Evolutionary conservation across 1,284 basidiomycete species (phyloP), one percentile per base, ranked within the genome.

Genomic region (Thelephora terrestris): DNA sequence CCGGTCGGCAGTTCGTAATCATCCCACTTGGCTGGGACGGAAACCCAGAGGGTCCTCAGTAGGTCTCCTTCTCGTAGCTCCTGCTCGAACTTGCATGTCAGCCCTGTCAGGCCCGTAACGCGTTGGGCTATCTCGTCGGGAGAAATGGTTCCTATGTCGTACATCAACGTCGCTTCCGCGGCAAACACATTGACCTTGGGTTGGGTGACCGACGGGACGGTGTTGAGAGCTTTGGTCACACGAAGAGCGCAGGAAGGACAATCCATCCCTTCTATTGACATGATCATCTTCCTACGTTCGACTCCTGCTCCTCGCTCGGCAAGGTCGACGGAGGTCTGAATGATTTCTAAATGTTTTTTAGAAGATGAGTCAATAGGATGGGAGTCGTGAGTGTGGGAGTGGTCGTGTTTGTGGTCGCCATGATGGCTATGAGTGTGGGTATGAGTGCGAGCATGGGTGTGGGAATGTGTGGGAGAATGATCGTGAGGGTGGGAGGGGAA

Each of bases 261-360:
- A 25, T 56, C 52, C 54, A 56, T 56, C 17, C 55, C 55, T 24
- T 50, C 32, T 10, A 56, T 46, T 16, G 50, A 50, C 1, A 56
- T 36, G 4, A 46, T 4, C 25, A 56, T 43, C 1, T 32, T 32
- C 29, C 29, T 32, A 10, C 29, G 29, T 32, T 32, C 29, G 12
- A 32, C 12, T 32, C 29, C 29, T 32, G 29, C 29, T 32, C 29
- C 29, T 32, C 29, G 29, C 29, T 32, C 29, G 4, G 29, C 29
- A 12, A 32, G 29, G 12, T 32, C 29, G 12, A 32, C 14, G 4
- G 29, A 32, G 7, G 29, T 32, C 29, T 32, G 29, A 14, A 32
- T 32, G 29, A 32, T 32, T 32, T 32, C 29, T 7, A 3, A 12
- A 32, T 3, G 29, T 12, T 32, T 32, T 7, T 6, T 6, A 32